These are phyloP conservation scores for Populus hybrid DNA, from an alignment of 441 rosid genomes.

Conservation along the genomic window DNA sequence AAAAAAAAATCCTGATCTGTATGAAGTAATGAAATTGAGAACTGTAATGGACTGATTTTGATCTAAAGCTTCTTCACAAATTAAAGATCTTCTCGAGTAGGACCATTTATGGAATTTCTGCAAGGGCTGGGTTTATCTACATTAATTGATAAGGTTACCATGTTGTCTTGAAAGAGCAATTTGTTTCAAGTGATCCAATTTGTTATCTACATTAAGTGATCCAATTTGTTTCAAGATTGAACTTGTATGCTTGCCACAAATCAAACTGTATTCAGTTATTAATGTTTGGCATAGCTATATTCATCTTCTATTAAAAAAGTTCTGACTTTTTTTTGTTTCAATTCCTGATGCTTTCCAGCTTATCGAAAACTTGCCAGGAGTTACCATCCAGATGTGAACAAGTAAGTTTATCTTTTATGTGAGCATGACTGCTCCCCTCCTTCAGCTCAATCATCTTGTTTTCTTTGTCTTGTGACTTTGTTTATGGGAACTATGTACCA, in stretches of 20 bases:
- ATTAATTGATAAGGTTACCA: neutral
- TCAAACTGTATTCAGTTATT: neutral
- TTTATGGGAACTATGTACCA: neutral
- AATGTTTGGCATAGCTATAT: neutral
- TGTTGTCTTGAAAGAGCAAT: neutral
- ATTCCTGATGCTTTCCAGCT: constrained; percentile 46
- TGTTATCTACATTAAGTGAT: neutral
- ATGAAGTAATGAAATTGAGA: neutral
- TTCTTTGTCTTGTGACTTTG: constrained; percentile 5
- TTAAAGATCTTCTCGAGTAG: neutral
- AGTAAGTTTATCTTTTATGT: constrained; percentile 45
- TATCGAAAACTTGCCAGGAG: constrained; percentile 91
- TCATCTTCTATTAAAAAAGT: neutral
- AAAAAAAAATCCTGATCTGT: neutral
- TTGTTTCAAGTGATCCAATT: neutral
- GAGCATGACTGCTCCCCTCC: constrained; percentile 5
- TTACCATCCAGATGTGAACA: constrained; percentile 96
- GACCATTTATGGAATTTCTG: neutral
- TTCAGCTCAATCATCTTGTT: neutral
- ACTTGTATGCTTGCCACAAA: neutral
- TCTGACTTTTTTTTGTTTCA: constrained; percentile 2
- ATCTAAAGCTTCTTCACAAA: neutral
- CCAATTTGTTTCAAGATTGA: neutral
- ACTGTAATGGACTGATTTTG: neutral
- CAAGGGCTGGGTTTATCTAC: neutral